Base-by-base conservation (phyloP, 176 grass and related monocot genomes). In the Oryza meridionalis region DNA sequence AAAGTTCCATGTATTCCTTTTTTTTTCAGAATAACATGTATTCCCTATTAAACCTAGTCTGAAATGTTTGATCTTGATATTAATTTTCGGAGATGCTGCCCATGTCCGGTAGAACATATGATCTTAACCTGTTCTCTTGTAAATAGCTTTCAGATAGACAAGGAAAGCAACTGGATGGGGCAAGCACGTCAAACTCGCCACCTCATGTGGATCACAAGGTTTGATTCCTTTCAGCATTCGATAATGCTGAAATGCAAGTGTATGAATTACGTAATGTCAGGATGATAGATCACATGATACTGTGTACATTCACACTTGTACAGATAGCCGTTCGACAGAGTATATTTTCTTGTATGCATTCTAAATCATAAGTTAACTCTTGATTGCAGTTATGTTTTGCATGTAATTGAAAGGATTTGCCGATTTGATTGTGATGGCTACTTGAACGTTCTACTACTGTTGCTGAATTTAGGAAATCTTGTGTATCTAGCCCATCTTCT, bases 331-430 rank as follows among this genome's bases (percentile, higher is more conserved):
- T 72, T 70, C 77, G 15, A 42, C 15, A 14, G 46, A 40, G 17
- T 55, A 27, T 70, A 14, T 58, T 47, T 81, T 81, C 47, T 81
- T 81, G 21, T 80, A 13, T 80, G 64, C 10, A 67, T 69, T 37
- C 77, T 46, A 67, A 46, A 66, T 32, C 44, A 5, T 53, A 75
- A 32, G 49, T 76, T 75, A 33, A 51, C 72, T 53, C 50, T 76
- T 17, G 17, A 9, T 25, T 73, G 71, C 46, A 24, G 68, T 70
- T 77, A 14, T 44, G 6, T 61, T 17, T 65, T 3, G 67, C 3
- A 58, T 59, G 22, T 14, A 58, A 77, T 26, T 84, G 15, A 59
- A 21, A 77, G 2, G 35, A 37, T 37, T 35, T 35, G 33, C 33
- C 5, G 27, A 59, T 29, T 69, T 62, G 15, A 19, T 73, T 73